A percentile compares a stretch with the other conserved stretches of the same genome.
These are phyloP conservation scores for Omphalotus olearius DNA, from an alignment of 1,284 basidiomycete genomes.

Conservation along the genomic window DNA sequence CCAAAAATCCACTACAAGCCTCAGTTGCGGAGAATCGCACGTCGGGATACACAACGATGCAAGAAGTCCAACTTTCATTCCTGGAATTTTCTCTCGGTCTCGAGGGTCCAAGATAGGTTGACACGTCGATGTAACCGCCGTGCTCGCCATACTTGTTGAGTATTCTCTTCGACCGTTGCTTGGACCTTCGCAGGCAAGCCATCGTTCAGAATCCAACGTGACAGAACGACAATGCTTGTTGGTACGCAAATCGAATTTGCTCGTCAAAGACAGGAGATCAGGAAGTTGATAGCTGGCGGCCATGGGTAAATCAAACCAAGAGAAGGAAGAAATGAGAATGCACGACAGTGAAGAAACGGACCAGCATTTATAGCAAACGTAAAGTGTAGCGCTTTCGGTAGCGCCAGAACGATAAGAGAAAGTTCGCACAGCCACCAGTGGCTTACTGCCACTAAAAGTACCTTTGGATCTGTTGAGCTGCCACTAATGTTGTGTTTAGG, in stretches of 20 bases:
- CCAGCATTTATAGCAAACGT: too few species aligned
- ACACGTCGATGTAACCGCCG: background rate
- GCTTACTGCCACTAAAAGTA: too few species aligned
- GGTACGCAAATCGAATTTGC: conserved; percentile 37
- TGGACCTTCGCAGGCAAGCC: conserved; percentile 29
- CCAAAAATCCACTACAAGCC: conserved; percentile 46
- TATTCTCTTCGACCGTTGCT: conserved; percentile 3
- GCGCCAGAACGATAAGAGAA: too few species aligned
- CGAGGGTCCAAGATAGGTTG: background rate
- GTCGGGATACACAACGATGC: conserved; percentile 54
- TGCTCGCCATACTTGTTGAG: background rate
- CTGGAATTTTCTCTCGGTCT: background rate
- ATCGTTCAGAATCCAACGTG: conserved; percentile 41
- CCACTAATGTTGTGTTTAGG: too few species aligned
- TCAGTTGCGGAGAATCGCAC: conserved; percentile 51
- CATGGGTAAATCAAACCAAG: too few species aligned
- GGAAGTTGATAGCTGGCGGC: conserved; percentile 53
- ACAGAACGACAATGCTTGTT: conserved; percentile 47
- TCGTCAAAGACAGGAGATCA: conserved; percentile 46
- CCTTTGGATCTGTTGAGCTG: too few species aligned
- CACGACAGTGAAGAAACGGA: too few species aligned
- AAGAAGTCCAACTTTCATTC: conserved; percentile 45
- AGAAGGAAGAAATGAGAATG: too few species aligned
- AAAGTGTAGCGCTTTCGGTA: too few species aligned
- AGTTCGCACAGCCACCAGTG: too few species aligned